A percentile compares a stretch with the other conserved stretches of the same genome.
Conservation (phyloP, 2,329 filamentous ascomycete genomes). For the Macrophomina phaseolina region DNA sequence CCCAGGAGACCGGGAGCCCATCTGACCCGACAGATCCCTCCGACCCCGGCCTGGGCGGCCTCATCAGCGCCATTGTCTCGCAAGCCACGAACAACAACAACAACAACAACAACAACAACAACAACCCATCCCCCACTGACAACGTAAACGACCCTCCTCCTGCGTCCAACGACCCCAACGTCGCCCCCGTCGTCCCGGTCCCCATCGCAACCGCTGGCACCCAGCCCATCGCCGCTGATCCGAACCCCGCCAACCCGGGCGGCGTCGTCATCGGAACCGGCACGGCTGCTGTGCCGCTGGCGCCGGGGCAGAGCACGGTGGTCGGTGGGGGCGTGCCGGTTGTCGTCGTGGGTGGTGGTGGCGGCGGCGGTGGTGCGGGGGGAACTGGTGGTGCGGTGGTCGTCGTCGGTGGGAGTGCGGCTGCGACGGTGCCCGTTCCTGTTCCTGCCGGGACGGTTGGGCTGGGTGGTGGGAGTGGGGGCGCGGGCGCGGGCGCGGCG, state of each 20-base stretch:
- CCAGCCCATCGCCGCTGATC: not conserved
- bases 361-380: not conserved
- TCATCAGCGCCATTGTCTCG: slow-evolving; percentile 16
- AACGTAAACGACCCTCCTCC: not conserved
- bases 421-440: too few relatives aligned
- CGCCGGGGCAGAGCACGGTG: not conserved
- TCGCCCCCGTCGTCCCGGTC: not conserved
- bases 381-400: too few relatives aligned
- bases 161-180: not conserved
- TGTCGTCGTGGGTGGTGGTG: not conserved
- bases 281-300: not conserved
- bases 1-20: not conserved
- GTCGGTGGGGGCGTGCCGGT: not conserved
- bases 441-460: too few relatives aligned
- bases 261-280: not conserved
- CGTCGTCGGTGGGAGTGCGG: too few relatives aligned
- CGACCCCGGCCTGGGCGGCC: slow-evolving; percentile 7
- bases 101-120: not conserved
- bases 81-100: not conserved
- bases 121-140: not conserved
- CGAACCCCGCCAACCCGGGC: not conserved
- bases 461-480: not conserved
- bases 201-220: not conserved
- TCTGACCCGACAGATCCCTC: not conserved
- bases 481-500: too few relatives aligned